These are phyloP conservation scores for Scopulariopsis brevicaulis DNA, from an alignment of 2,329 filamentous ascomycete genomes.

Conservation along the genomic window DNA sequence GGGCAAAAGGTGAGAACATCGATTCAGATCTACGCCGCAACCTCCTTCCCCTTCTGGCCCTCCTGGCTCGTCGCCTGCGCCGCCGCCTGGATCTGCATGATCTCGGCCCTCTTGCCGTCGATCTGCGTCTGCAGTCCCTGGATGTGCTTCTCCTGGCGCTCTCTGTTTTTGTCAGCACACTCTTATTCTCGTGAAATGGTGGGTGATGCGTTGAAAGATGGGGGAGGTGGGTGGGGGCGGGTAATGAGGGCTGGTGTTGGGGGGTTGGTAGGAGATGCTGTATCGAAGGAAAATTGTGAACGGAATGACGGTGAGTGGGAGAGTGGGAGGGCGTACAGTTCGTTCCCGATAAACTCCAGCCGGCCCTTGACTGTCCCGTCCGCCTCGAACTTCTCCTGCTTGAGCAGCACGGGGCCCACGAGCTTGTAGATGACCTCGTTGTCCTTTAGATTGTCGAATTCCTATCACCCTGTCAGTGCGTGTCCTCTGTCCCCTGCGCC, in stretches of 20 bases:
- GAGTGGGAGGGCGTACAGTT: constrained; percentile 56
- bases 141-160: constrained; percentile 35
- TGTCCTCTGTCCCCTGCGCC: not conserved
- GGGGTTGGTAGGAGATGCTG: no score
- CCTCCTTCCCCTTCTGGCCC: constrained; percentile 15
- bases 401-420: constrained; percentile 81
- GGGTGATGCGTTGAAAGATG: not conserved
- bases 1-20: constrained; percentile 1
- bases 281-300: no score
- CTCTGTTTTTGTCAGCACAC: constrained; percentile 8
- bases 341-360: constrained; percentile 83
- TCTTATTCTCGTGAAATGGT: not conserved
- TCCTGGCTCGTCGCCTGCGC: constrained; percentile 24
- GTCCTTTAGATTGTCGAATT: constrained; percentile 69
- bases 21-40: constrained; percentile 7
- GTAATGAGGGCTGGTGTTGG: not conserved
- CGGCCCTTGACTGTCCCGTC: constrained; percentile 83
- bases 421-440: constrained; percentile 93
- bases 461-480: constrained; percentile 32
- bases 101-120: constrained; percentile 47
- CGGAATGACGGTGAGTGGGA: no score
- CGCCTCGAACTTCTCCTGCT: constrained; percentile 88
- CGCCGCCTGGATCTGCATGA: constrained; percentile 42
- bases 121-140: constrained; percentile 43
- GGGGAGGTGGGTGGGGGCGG: not conserved